Evolutionary conservation across 129 eudicot genomes (phyloP), one percentile per base, ranked within the genome.

Genomic region (Rutidosis leptorrhynchoides): DNA sequence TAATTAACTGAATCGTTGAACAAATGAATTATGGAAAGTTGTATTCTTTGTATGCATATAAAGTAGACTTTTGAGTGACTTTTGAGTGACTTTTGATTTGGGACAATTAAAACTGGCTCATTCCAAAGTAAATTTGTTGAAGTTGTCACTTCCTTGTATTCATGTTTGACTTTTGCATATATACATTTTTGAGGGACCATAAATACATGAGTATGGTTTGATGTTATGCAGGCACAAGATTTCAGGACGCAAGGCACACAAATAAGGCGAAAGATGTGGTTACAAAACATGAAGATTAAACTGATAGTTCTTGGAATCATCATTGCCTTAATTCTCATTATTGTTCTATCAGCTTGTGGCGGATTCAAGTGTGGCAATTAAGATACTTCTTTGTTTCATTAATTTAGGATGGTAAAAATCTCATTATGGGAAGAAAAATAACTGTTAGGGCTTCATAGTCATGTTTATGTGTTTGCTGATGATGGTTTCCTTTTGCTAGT

Each of bases 241-340:
- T 93, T 93, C 72, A 83, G 87, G 84, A 82, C 98, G 6, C 98
- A 93, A 74, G 98, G 98, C 26, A 93, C 98, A 61, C 76, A 86
- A 58, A 85, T 93, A 64, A 88, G 98, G 81, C 84, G 98, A 80
- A 93, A 93, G 79, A 88, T 93, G 98, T 93, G 98, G 98, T 74
- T 86, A 62, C 89, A 93, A 76, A 93, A 93, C 70, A 88, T 93
- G 98, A 93, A 93, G 91, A 77, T 93, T 68, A 88, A 93, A 82
- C 83, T 93, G 77, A 93, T 93, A 58, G 98, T 93, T 65, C 85
- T 85, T 12, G 95, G 82, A 63, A 88, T 93, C 26, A 78, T 93
- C 58, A 74, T 93, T 6, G 95, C 92, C 11, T 77, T 93, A 80
- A 93, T 93, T 72, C 91, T 93, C 49, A 80, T 93, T 62, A 83